Conservation (phyloP, 768 basidiomycete genomes). For the Trametes cubensis region DNA sequence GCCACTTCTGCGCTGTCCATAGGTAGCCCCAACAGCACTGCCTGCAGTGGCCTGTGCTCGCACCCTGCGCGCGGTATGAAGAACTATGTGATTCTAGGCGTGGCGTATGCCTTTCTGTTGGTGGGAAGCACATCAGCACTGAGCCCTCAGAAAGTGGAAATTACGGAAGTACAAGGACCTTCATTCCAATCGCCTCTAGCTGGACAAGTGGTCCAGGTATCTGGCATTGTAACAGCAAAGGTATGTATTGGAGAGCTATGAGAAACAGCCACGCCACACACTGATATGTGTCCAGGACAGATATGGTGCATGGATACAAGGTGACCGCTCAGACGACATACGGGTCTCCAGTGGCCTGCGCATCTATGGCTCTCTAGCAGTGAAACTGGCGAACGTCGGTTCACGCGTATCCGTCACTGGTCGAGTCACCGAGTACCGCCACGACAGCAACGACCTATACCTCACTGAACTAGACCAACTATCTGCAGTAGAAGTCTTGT, state of each 20-base stretch:
- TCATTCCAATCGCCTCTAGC: conserved; percentile 49
- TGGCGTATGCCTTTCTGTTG: not conserved
- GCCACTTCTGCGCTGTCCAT: no score
- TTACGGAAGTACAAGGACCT: conserved; percentile 55
- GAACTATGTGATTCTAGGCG: not conserved
- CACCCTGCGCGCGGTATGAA: conserved; percentile 7
- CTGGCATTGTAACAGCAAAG: conserved; percentile 57
- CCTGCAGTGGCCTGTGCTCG: no score
- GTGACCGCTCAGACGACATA: conserved; percentile 45
- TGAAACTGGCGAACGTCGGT: conserved; percentile 45
- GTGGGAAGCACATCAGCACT: not conserved
- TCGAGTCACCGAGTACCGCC: conserved; percentile 54
- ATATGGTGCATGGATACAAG: conserved; percentile 52
- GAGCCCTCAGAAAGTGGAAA: not conserved
- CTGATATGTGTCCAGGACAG: conserved; percentile 37
- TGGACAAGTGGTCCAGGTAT: conserved; percentile 51
- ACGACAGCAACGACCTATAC: conserved; percentile 47
- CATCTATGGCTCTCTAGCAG: conserved; percentile 48
- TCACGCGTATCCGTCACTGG: conserved; percentile 51
- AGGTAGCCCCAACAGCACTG: no score
- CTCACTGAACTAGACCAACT: conserved; percentile 54
- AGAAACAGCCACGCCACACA: not conserved
- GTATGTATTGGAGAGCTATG: conserved; percentile 32
- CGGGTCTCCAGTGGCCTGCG: conserved; percentile 55
- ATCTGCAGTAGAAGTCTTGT: conserved; percentile 45